Base-by-base conservation (phyloP, 202 grass and related monocot genomes). In the Carex arenaria region DNA sequence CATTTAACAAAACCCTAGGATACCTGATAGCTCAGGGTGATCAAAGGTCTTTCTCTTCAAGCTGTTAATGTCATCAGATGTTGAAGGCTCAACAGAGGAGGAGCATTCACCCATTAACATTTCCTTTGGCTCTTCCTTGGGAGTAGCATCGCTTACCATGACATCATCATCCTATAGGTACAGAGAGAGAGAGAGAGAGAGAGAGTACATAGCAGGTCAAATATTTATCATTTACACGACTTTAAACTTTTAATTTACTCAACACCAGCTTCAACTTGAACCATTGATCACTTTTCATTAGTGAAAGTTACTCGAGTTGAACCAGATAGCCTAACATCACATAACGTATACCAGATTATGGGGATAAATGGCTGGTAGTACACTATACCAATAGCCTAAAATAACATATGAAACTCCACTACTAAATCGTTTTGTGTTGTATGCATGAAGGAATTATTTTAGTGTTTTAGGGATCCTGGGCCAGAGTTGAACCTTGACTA, bases 21-120 rank as follows among this genome's bases (percentile, higher is more conserved):
- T 77, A 75, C 69, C 71, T 59, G 82, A 52, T 47, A 81, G 62
- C 28, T 82, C 80, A 36, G 80, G 51, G 26, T 15, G 23, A 52
- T 82, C 80, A 67, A 55, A 67, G 22, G 64, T 82, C 51, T 82
- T 82, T 69, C 80, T 82, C 45, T 82, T 82, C 47, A 82, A 40
- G 38, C 69, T 64, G 51, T 82, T 82, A 26, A 14, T 68, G 17
- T 67, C 80, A 67, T 82, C 80, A 54, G 51, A 82, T 22, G 0
- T 11, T 3, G 64, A 82, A 26, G 80, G 64, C 9, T 69, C 62
- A n/a, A 31, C 80, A 53, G 80, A 82, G 28, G 61, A 38, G 32
- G 80, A 82, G 28, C 62, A 82, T 69, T 82, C 80, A 18, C 80
- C 80, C 45, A 32, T 82, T 43, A 53, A 69, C 20, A 82, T 55